Base-by-base conservation (phyloP, 129 eudicot species). In the Erigeron canadensis region DNA sequence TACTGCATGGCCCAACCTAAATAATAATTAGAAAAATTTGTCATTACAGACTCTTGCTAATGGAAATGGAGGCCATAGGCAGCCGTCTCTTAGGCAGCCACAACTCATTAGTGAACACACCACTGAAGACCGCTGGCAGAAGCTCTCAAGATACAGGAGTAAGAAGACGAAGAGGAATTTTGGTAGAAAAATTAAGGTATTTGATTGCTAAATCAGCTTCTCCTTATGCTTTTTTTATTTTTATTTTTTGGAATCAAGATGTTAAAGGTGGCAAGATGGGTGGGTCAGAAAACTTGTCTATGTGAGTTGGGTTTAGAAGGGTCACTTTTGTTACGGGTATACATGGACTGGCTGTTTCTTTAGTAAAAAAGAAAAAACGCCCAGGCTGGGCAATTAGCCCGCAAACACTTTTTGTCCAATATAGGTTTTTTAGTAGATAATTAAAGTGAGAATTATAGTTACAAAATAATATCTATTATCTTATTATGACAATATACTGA, bases 61-160 rank as follows among this genome's bases (percentile, higher is more conserved):
- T 11, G 43, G 47, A 10, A 72, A 72, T 48, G 74, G 55, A 63
- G 23, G 57, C 48, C 76, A 21, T 53, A 54, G 70, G 8, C 65
- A 50, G 12, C 69, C 70, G 42, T 41, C 76, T 40, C 11, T 39
- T 12, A 76, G 71, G 43, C 76, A 65, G 34, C 47, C 73, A 8
- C 82, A 72, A 37, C 37, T 72, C 10, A 45, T 57, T 45, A 72
- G 72, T 57, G 78, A 56, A 51, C 69, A 72, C 78, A 46, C 72
- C 63, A 45, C 42, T 60, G 78, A 72, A 77, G 91, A 70, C 57
- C 96, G 99, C n/a, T 76, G 64, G 85, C 85, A 87, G 66, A 84
- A 95, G 91, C 97, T 95, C 64, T 86, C 95, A 17, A 84, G 99
- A 86, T 95, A 95, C 91, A 74, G 96, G 82, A 88, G 65, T 28